Base-by-base conservation (phyloP, 805 yeast genomes). In the Naumovozyma baii region DNA sequence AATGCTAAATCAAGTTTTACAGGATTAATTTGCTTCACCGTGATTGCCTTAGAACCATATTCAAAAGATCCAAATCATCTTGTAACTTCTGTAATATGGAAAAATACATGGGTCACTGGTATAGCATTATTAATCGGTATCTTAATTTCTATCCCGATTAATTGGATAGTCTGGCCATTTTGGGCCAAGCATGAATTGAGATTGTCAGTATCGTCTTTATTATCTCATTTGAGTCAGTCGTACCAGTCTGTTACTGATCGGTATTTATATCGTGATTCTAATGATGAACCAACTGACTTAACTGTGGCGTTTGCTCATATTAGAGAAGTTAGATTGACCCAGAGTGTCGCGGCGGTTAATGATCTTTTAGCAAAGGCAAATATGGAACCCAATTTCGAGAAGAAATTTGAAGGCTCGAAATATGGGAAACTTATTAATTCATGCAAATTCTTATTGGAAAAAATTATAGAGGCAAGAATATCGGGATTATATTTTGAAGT, bases 121-220 rank as follows among this genome's bases (percentile, higher is more conserved):
- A 32, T 67, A 2, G 56, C 69, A 3, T 46, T 70, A 1, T 42
- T 68, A 10, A 57, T 70, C n/a, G 68, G 72, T 12, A 46, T 69
- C 10, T 18, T 58, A 7, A 41, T 62, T 0, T 54, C 74, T 0
- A 55, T 68, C 18, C 46, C 65, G 1, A 51, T 66, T 4, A 68
- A 66, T 40, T 70, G 74, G 72, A 34, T 69, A 0, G 48, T 70
- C 12, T 71, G 76, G 74, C 71, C 76, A 1, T 70, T 68, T 47
- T 59, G 59, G 17, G 70, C 75, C 3, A 62, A 68, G 31, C 57
- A 55, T 8, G 73, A 69, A 39, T 55, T 70, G 4, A 61, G 68
- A 26, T 39, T 54, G 2, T 64, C 73, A 0, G 50, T 65, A 16
- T 53, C 74, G 0, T 56, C 63, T 1, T 43, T 72, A 30, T 47